These are phyloP conservation scores for Breviolum minutum DNA, from an alignment of 73 alveolate genomes.

Conservation along the genomic window DNA sequence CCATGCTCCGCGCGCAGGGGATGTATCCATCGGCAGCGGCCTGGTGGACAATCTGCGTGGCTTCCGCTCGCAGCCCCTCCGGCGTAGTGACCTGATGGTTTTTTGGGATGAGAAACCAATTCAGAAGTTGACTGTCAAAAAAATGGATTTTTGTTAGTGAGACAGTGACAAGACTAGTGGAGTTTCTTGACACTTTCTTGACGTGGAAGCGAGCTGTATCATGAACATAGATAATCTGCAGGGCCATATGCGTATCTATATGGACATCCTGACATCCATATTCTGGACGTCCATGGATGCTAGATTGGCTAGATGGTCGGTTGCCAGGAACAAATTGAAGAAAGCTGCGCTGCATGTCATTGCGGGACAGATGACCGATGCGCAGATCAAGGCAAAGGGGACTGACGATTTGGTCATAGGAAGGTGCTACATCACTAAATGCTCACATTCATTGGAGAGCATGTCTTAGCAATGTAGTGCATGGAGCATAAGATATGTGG, in stretches of 20 bases:
- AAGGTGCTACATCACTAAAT: neutral
- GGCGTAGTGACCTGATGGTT: neutral
- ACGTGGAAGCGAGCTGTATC: neutral
- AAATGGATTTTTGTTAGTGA: neutral
- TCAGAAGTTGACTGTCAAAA: no score
- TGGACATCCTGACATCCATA: no score
- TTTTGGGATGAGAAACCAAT: neutral
- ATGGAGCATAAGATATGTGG: no score
- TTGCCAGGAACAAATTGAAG: slow-evolving; percentile 59
- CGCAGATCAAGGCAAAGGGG: slow-evolving; percentile 42
- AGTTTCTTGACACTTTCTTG: neutral
- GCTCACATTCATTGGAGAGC: neutral
- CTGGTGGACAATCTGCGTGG: slow-evolving; percentile 77
- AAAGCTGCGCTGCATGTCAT: slow-evolving; percentile 79
- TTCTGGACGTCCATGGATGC: neutral
- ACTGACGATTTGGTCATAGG: neutral
- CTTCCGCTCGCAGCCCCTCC: slow-evolving; percentile 69
- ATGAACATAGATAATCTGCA: neutral
- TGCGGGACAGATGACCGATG: slow-evolving; percentile 62
- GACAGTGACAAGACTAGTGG: neutral
- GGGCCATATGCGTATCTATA: no score
- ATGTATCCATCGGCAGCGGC: slow-evolving; percentile 64
- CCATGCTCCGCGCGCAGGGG: slow-evolving; percentile 43
- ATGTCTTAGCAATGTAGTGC: no score
- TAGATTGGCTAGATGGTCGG: neutral